Conservation (phyloP, 306 rosid genomes). For the Dalbergia cultrata region DNA sequence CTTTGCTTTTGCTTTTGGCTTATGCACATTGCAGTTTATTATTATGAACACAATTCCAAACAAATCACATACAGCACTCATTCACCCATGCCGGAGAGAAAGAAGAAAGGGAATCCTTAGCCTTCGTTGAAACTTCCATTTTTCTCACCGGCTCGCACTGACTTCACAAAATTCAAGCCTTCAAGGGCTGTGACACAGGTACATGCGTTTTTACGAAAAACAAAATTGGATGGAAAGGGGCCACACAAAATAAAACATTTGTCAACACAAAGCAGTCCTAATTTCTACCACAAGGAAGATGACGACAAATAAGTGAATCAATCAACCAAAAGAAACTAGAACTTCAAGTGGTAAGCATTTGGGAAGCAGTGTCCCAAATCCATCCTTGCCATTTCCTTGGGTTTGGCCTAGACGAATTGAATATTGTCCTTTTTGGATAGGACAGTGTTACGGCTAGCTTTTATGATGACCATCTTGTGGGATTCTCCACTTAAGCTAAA, state of each 20-base stretch:
- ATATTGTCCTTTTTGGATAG: background rate
- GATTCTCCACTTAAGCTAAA: slow-evolving; percentile 46
- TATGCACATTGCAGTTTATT: slow-evolving; percentile 36
- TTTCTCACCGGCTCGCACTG: slow-evolving; percentile 38
- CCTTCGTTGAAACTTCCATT: background rate
- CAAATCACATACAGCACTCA: slow-evolving; percentile 36
- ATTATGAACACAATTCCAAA: slow-evolving; percentile 40
- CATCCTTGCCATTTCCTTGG: background rate
- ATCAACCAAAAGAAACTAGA: background rate
- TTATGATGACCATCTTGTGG: background rate
- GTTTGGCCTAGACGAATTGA: slow-evolving; percentile 18
- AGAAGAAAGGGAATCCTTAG: background rate
- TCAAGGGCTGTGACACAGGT: background rate
- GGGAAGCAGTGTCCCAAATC: background rate
- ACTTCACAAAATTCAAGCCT: slow-evolving; percentile 16
- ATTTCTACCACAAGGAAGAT: slow-evolving; percentile 11
- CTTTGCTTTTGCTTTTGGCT: slow-evolving; percentile 46
- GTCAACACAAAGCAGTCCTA: background rate
- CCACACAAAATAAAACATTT: background rate
- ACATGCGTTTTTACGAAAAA: background rate
- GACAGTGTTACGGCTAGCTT: background rate
- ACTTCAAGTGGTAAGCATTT: background rate
- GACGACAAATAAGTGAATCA: background rate
- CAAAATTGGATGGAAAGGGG: background rate
- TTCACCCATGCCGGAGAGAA: slow-evolving; percentile 3